Evolutionary conservation across 1,284 basidiomycete species (phyloP).

Genomic region (Phylloboletellus chloephorus): DNA sequence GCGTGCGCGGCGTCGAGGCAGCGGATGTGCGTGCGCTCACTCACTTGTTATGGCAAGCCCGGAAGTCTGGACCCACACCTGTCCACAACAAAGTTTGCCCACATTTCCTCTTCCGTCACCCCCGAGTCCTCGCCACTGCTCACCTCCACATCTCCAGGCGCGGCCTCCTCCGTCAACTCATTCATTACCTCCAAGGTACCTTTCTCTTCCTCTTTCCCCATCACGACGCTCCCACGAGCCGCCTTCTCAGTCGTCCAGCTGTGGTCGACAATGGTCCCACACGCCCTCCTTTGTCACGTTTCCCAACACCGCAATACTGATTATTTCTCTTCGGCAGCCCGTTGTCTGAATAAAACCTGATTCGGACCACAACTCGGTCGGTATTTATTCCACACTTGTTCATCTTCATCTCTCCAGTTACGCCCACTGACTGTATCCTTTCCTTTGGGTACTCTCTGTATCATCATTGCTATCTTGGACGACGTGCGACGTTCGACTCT

Average conservation of each 20-base stretch:
- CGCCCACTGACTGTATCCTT: slow-evolving; percentile 18
- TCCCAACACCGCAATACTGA: slow-evolving; percentile 15
- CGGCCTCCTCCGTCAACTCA: slow-evolving; percentile 66
- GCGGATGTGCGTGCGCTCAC: slow-evolving; percentile 13
- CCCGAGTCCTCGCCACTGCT: slow-evolving; percentile 5
- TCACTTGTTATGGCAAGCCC: slow-evolving; percentile 33
- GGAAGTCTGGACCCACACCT: slow-evolving; percentile 39
- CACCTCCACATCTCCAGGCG: slow-evolving; percentile 40
- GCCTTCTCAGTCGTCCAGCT: too few relatives aligned
- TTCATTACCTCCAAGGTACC: slow-evolving; percentile 53
- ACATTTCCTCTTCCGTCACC: slow-evolving; percentile 26
- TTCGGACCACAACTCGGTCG: slow-evolving; percentile 21
- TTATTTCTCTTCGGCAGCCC: slow-evolving; percentile 18
- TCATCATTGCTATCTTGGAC: not conserved
- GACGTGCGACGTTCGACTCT: slow-evolving; percentile 5
- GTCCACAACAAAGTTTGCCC: slow-evolving; percentile 38
- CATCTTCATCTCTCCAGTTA: slow-evolving; percentile 10
- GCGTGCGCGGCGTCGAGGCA: slow-evolving; percentile 15
- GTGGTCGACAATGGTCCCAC: slow-evolving; percentile 23
- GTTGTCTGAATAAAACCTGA: slow-evolving; percentile 24
- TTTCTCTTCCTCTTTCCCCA: not conserved
- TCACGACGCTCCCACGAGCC: too few relatives aligned
- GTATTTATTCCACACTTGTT: slow-evolving; percentile 28
- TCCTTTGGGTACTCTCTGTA: slow-evolving; percentile 1
- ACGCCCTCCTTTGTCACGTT: slow-evolving; percentile 13